Evolutionary conservation across 2,329 filamentous ascomycete genomes (phyloP).

Genomic region (Nothophaeocryptopus gaeumannii): DNA sequence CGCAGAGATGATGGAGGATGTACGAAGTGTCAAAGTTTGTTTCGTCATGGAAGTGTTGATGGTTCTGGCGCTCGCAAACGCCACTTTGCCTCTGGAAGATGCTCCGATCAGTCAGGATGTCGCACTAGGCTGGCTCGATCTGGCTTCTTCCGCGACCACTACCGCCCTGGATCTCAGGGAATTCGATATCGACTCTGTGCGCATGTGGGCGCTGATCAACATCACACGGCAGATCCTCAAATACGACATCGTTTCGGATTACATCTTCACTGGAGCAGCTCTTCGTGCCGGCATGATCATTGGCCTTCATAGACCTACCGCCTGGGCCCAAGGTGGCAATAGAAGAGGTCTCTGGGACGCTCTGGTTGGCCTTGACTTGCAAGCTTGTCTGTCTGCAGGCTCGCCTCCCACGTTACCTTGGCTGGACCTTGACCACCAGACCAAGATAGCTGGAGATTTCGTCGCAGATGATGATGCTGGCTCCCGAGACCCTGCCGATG

Average conservation of each 20-base stretch:
- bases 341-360: neutral
- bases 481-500: neutral
- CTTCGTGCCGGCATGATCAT: neutral
- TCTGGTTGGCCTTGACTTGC: neutral
- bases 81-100: neutral
- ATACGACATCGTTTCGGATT: neutral
- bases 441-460: neutral
- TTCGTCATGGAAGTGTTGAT: conserved; percentile 1
- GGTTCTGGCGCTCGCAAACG: neutral
- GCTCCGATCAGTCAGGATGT: neutral
- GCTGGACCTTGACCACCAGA: neutral
- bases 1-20: neutral
- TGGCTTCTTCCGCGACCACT: neutral
- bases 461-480: neutral
- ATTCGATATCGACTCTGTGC: neutral
- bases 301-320: neutral
- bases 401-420: neutral
- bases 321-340: neutral
- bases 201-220: conserved; percentile 2
- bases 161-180: neutral
- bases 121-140: neutral
- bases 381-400: neutral
- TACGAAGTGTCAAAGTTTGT: neutral
- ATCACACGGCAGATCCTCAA: neutral
- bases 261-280: neutral